Conservation (phyloP, 1,139 yeast genomes). For the Geotrichum cucujoidarum region DNA sequence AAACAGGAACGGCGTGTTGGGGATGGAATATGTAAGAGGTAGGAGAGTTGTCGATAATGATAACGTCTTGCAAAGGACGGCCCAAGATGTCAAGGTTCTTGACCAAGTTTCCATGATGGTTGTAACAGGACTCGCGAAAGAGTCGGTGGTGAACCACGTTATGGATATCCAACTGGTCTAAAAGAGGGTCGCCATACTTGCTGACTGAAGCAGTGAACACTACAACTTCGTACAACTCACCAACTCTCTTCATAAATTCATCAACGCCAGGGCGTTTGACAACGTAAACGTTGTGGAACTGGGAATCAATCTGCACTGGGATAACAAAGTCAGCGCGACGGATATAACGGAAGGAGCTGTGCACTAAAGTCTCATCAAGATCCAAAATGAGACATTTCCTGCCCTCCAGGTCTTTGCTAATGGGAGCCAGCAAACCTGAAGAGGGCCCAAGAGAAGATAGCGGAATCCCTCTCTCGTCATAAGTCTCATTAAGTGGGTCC, state of each 20-base stretch:
- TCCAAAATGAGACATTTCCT: conserved; percentile 87
- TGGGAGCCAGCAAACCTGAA: conserved; percentile 55
- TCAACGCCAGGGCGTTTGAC: conserved; percentile 98
- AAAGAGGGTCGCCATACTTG: conserved; percentile 90
- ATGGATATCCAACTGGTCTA: conserved; percentile 76
- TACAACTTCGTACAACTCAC: conserved; percentile 86
- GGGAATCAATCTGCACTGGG: conserved; percentile 86
- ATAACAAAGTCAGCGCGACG: conserved; percentile 93
- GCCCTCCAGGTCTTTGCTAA: conserved; percentile 42
- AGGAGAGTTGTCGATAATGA: conserved; percentile 94
- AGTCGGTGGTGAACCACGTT: conserved; percentile 81
- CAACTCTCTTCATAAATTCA: conserved; percentile 77
- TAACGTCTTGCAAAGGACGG: conserved; percentile 76
- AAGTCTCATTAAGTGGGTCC: conserved; percentile 6
- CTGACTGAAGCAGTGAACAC: conserved; percentile 95
- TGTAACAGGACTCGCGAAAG: conserved; percentile 80
- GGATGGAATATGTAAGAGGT: conserved; percentile 97
- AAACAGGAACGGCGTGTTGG: conserved; percentile 95
- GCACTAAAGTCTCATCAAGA: conserved; percentile 93
- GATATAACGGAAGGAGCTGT: conserved; percentile 86
- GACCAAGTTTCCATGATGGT: conserved; percentile 86
- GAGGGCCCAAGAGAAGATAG: conserved; percentile 14
- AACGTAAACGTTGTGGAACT: conserved; percentile 89
- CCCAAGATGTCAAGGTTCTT: conserved; percentile 92
- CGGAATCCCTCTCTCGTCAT: conserved; percentile 10